Conservation (phyloP, 306 rosid genomes). For the Castanea mollissima region DNA sequence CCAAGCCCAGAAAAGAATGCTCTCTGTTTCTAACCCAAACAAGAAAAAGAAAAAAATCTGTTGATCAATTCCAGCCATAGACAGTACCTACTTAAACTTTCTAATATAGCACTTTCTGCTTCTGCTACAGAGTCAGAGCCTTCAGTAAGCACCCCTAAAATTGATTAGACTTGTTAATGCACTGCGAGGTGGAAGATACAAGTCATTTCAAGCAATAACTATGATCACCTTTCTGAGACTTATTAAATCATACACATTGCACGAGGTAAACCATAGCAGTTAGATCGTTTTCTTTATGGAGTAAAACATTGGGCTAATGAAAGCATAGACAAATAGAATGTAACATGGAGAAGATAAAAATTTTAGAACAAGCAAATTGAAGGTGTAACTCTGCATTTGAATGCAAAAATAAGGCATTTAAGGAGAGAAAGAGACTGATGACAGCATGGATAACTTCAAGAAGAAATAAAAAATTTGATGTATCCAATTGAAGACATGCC, state of each 20-base stretch:
- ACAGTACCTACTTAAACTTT: conserved; percentile 85
- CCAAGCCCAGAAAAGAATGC: conserved; percentile 12
- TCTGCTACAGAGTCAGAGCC: conserved; percentile 70
- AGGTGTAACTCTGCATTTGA: background rate
- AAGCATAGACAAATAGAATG: background rate
- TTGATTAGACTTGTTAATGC: conserved; percentile 41
- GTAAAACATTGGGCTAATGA: background rate
- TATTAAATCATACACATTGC: background rate
- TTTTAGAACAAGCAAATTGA: background rate
- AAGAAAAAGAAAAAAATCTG: background rate
- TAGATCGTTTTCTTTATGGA: conserved; percentile 1
- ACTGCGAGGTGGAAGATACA: conserved; percentile 32
- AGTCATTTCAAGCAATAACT: conserved; percentile 21
- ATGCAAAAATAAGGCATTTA: background rate
- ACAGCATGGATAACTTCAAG: background rate
- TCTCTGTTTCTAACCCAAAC: background rate
- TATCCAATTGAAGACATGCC: background rate
- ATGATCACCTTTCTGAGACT: background rate
- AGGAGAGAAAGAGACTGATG: background rate
- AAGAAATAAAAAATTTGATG: background rate
- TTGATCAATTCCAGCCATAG: conserved; percentile 8
- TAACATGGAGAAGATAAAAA: background rate
- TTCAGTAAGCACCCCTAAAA: conserved; percentile 78
- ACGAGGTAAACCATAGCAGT: background rate
- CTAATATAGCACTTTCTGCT: conserved; percentile 73